Conservation (phyloP, 75 land plant species). For the Cryptomeria japonica region DNA sequence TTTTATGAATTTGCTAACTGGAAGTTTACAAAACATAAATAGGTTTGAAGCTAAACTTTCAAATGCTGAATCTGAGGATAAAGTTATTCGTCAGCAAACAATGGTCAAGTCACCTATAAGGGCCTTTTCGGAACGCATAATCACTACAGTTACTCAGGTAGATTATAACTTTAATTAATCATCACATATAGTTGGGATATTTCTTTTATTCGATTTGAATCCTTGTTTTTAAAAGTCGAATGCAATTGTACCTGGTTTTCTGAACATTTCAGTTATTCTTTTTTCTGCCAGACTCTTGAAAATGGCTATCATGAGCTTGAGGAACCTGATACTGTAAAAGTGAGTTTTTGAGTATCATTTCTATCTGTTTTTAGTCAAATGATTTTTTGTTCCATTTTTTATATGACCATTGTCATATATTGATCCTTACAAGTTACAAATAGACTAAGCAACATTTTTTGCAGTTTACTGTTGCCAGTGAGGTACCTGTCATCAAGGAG, state of each 20-base stretch:
- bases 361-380: not conserved
- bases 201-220: not conserved
- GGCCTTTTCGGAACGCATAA: conserved; percentile 43
- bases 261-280: not conserved
- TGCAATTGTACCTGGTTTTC: not conserved
- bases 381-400: not conserved
- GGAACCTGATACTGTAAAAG: conserved; percentile 24
- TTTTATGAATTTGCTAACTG: not conserved
- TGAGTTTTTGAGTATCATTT: conserved; percentile 6
- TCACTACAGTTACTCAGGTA: conserved; percentile 51
- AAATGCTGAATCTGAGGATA: conserved; percentile 80
- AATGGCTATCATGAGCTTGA: conserved; percentile 49
- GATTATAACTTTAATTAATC: not conserved
- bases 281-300: conserved; percentile 43
- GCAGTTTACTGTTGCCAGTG: conserved; percentile 40
- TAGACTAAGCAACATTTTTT: not conserved
- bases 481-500: conserved; percentile 31
- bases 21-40: not conserved
- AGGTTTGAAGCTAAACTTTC: conserved; percentile 90
- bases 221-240: not conserved
- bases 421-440: not conserved
- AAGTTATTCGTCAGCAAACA: conserved; percentile 84
- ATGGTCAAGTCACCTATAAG: conserved; percentile 58
- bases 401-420: not conserved
- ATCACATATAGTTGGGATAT: not conserved